These are phyloP conservation scores for Eimeria zaria DNA, from an alignment of 169 alveolate genomes.

Conservation along the genomic window DNA sequence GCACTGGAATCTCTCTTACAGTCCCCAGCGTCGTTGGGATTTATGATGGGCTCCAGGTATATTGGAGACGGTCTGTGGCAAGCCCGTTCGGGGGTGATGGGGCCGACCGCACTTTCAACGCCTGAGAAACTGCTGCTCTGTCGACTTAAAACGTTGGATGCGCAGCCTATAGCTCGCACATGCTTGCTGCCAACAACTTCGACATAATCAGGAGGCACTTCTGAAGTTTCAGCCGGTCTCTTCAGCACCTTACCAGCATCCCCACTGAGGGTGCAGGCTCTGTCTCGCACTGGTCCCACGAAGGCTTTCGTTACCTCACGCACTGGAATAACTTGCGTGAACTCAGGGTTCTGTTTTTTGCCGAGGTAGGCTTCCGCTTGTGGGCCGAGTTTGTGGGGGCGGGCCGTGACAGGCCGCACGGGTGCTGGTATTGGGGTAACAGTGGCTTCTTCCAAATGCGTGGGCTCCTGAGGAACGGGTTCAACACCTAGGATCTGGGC, in stretches of 20 bases:
- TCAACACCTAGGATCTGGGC: conserved; percentile 66
- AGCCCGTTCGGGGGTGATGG: neutral
- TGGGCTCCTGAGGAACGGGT: conserved; percentile 54
- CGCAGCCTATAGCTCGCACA: conserved; percentile 36
- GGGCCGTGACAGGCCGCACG: conserved; percentile 5
- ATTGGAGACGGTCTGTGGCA: conserved; percentile 67
- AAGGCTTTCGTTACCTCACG: conserved; percentile 56
- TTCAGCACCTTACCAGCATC: conserved; percentile 9
- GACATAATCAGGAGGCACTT: conserved; percentile 81
- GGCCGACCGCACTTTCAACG: neutral
- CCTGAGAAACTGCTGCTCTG: conserved; percentile 47
- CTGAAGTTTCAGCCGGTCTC: conserved; percentile 73
- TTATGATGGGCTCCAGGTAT: conserved; percentile 59
- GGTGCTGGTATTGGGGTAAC: neutral
- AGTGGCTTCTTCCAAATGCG: conserved; percentile 2
- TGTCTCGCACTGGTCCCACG: conserved; percentile 72
- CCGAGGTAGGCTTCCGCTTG: conserved; percentile 67
- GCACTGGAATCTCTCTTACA: neutral
- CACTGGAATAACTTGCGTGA: conserved; percentile 75
- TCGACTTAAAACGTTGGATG: conserved; percentile 8
- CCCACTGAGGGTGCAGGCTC: conserved; percentile 59
- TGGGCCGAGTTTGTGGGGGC: conserved; percentile 76
- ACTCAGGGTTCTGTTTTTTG: conserved; percentile 46
- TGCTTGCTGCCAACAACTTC: conserved; percentile 76
- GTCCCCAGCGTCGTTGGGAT: neutral